phyloP scores from a whole-genome alignment of 768 basidiomycete species.

The Panaeolus papilionaceus region DNA sequence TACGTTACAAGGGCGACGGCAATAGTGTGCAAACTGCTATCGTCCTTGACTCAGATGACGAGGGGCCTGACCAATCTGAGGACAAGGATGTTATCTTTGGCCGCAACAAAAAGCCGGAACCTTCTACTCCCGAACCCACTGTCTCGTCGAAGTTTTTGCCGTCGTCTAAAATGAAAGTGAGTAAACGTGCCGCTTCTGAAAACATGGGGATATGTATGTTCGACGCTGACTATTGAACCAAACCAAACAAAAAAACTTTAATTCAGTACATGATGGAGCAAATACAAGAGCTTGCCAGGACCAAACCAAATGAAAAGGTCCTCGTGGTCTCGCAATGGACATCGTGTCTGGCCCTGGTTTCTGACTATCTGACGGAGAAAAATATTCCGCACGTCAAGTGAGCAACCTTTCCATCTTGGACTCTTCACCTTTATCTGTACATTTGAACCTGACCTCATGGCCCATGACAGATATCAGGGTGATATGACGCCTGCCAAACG shows the following conservation, averaged over 20 bases:
- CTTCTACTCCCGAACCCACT: slow-evolving; percentile 42
- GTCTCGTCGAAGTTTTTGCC: slow-evolving; percentile 63
- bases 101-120: slow-evolving; percentile 31
- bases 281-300: slow-evolving; percentile 47
- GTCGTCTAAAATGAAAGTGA: slow-evolving; percentile 78
- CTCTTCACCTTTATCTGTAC: not conserved
- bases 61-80: slow-evolving; percentile 41
- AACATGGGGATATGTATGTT: not conserved
- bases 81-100: slow-evolving; percentile 51
- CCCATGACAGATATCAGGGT: slow-evolving; percentile 57
- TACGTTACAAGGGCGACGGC: slow-evolving; percentile 51
- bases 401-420: slow-evolving; percentile 17
- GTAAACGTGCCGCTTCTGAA: slow-evolving; percentile 19
- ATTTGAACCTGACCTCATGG: slow-evolving; percentile 3
- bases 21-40: slow-evolving; percentile 57
- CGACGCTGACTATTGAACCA: not conserved
- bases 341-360: slow-evolving; percentile 65
- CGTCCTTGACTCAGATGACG: slow-evolving; percentile 53
- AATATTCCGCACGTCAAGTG: slow-evolving; percentile 63
- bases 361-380: slow-evolving; percentile 59
- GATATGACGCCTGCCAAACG: slow-evolving; percentile 60
- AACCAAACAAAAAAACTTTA: not conserved
- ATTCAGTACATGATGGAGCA: slow-evolving; percentile 65
- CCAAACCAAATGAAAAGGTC: slow-evolving; percentile 67
- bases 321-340: slow-evolving; percentile 80